phyloP scores from a whole-genome alignment of 371 early-diverging fungal species.

The Blastocladiella emersonii region DNA sequence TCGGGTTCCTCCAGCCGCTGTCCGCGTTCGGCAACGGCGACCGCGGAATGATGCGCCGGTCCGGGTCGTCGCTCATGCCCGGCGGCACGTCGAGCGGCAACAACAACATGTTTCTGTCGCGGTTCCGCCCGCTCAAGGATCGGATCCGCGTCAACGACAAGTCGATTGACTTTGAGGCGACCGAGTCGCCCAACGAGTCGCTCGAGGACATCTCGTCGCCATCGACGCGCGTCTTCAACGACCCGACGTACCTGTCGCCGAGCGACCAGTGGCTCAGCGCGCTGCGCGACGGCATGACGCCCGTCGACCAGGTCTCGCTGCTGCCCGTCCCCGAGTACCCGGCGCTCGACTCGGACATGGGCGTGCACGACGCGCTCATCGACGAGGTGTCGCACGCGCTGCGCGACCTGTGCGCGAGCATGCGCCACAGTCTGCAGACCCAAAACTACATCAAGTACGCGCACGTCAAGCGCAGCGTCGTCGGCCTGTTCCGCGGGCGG shows the following conservation, averaged over 20 bases:
- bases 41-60: too few species aligned
- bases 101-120: too few species aligned
- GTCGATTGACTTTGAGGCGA: background rate
- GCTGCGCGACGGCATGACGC: background rate
- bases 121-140: background rate
- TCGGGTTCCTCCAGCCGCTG: background rate
- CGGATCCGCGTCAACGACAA: slow-evolving; percentile 9
- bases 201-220: background rate
- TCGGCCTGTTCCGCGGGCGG: slow-evolving; percentile 44
- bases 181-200: slow-evolving; percentile 4
- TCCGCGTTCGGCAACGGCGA: background rate
- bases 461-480: slow-evolving; percentile 36
- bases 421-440: slow-evolving; percentile 35
- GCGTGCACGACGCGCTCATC: slow-evolving; percentile 42
- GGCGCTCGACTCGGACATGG: slow-evolving; percentile 32
- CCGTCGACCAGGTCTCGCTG: background rate
- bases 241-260: background rate
- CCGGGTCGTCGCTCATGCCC: too few species aligned
- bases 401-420: slow-evolving; percentile 44
- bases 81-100: too few species aligned
- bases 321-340: slow-evolving; percentile 1
- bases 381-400: slow-evolving; percentile 54
- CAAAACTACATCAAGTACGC: slow-evolving; percentile 42
- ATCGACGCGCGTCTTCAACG: background rate
- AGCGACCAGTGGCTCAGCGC: background rate